A percentile compares a stretch with the other conserved stretches of the same genome.
phyloP scores from a whole-genome alignment of 2,329 filamentous ascomycete genomes.

The Pestalotiopsis sp. region DNA sequence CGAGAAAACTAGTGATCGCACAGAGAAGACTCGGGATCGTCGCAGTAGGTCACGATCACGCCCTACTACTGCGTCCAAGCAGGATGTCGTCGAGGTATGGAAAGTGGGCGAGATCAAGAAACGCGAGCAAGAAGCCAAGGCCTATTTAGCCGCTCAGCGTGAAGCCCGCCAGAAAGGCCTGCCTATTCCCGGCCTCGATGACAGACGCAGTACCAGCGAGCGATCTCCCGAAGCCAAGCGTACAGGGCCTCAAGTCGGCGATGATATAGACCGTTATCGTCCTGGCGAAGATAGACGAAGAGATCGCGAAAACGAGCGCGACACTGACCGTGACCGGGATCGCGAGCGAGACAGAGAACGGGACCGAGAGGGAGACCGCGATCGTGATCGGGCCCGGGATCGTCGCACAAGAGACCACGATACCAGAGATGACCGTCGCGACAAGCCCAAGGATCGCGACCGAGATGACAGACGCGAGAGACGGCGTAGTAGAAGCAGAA shows the following conservation, averaged over 20 bases:
- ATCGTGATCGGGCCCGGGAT: conserved; percentile 24
- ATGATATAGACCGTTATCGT: conserved; percentile 52
- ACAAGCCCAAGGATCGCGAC: conserved; percentile 19
- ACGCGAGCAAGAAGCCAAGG: conserved; percentile 65
- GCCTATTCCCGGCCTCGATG: conserved; percentile 60
- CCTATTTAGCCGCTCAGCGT: conserved; percentile 63
- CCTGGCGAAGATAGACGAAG: conserved; percentile 37
- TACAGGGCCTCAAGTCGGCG: conserved; percentile 34
- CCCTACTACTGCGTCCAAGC: conserved; percentile 41
- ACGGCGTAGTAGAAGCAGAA: conserved; percentile 29
- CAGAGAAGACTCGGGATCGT: conserved; percentile 33
- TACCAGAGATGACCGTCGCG: conserved; percentile 11
- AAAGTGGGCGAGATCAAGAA: conserved; percentile 65
- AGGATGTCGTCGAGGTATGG: conserved; percentile 49
- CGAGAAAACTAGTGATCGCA: conserved; percentile 21
- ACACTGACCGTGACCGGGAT: conserved; percentile 22
- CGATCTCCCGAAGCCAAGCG: conserved; percentile 45
- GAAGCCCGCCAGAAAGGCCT: conserved; percentile 63
- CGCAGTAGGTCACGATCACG: conserved; percentile 47
- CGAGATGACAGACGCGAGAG: conserved; percentile 17
- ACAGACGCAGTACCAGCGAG: conserved; percentile 48
- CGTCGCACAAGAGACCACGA: conserved; percentile 22
- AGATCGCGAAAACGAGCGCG: conserved; percentile 24
- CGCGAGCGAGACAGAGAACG: conserved; percentile 25
- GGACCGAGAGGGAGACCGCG: conserved; percentile 27